phyloP scores from a whole-genome alignment of 106 monocot species.

The Dioscorea zingiberensis region DNA sequence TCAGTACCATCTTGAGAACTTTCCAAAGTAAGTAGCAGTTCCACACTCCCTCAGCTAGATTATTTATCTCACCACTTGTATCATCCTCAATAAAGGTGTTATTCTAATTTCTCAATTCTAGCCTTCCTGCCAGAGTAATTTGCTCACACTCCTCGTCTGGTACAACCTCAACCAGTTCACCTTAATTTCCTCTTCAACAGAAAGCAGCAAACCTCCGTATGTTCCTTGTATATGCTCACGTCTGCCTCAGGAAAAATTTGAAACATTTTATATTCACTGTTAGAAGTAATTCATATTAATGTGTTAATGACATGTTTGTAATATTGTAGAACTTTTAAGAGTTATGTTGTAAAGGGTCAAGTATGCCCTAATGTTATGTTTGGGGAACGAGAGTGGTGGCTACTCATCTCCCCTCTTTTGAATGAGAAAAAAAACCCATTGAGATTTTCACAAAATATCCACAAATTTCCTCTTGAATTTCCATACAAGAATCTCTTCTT shows the following conservation, averaged over 20 bases:
- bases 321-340: no score
- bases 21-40: slow-evolving; percentile 53
- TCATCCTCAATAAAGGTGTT: slow-evolving; percentile 17
- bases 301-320: no score
- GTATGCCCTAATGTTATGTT: no score
- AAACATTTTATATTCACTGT: slow-evolving; percentile 7
- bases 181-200: slow-evolving; percentile 12
- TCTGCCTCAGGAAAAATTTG: slow-evolving; percentile 28
- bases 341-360: no score
- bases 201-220: slow-evolving; percentile 21
- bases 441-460: no score
- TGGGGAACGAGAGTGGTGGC: no score
- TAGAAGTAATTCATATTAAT: no score
- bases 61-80: slow-evolving; percentile 22
- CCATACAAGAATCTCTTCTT: no score
- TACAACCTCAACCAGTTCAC: neutral
- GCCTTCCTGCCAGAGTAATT: slow-evolving; percentile 14
- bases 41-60: slow-evolving; percentile 45
- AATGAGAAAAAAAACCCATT: no score
- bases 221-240: slow-evolving; percentile 15
- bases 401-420: no score
- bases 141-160: slow-evolving; percentile 7
- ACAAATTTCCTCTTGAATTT: no score
- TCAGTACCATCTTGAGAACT: slow-evolving; percentile 35
- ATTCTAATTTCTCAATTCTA: slow-evolving; percentile 6